phyloP scores from a whole-genome alignment of 345 rosid species.

The Gossypium arboreum region DNA sequence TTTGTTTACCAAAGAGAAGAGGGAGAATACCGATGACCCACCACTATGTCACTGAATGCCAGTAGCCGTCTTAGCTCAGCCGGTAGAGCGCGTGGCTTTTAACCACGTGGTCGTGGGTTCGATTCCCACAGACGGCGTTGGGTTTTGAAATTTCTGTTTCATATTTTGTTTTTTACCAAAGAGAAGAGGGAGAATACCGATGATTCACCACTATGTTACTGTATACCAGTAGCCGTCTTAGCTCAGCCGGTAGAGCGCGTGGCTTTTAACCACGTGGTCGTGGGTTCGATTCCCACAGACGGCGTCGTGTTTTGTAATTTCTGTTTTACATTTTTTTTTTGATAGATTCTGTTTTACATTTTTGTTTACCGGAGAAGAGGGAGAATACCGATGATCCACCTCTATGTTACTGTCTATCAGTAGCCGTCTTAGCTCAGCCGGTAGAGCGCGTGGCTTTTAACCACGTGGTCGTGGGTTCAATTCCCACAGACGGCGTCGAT shows the following conservation, averaged over 20 bases:
- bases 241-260: slow-evolving; percentile 76
- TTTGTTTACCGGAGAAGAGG: too few species aligned
- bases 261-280: slow-evolving; percentile 76
- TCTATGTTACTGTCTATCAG: fast-evolving
- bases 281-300: slow-evolving; percentile 45
- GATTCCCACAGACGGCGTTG: slow-evolving; percentile 57
- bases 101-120: slow-evolving; percentile 75
- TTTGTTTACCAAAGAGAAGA: too few species aligned
- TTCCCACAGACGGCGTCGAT: slow-evolving; percentile 48
- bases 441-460: slow-evolving; percentile 80
- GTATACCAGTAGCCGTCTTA: slow-evolving; percentile 33
- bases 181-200: too few species aligned
- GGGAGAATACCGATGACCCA: too few species aligned
- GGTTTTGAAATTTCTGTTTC: fast-evolving
- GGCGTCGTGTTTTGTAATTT: too few species aligned
- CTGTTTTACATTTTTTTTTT: too few species aligned
- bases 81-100: slow-evolving; percentile 76
- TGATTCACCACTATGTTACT: fast-evolving
- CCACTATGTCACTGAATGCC: fast-evolving
- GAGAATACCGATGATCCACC: fast-evolving
- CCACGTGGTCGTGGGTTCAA: slow-evolving; percentile 72
- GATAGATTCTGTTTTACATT: too few species aligned
- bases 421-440: slow-evolving; percentile 56
- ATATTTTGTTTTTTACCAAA: too few species aligned
- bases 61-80: slow-evolving; percentile 63